Base-by-base conservation (phyloP, 768 basidiomycete genomes). In the Serendipita indica region DNA sequence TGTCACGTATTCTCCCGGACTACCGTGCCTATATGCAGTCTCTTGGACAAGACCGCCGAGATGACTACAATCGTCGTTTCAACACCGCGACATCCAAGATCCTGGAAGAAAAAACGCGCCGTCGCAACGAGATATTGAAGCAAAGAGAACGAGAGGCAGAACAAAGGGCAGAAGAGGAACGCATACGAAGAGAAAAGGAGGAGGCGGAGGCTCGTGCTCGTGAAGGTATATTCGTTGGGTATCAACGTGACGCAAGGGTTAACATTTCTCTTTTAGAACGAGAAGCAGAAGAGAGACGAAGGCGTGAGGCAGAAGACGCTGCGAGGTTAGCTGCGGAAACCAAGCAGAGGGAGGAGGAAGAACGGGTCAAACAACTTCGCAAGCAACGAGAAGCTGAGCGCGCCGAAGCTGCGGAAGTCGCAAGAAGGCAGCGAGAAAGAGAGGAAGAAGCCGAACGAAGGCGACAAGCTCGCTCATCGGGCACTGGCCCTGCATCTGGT, bases 41-140 rank as follows among this genome's bases (percentile, higher is more conserved):
- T 7, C 71, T 92, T 43, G 69, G 82, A 39, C 70, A 74, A 37
- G 80, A 76, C 71, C 79, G 80, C 49, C 73, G 73, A 7, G 79
- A 79, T 33, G 87, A 89, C 67, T 87, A 81, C 65, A 72, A 78
- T 54, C 75, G 75, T 69, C 79, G 73, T 65, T 69, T 76, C 63
- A 79, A 76, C 43, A 71, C 69, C 25, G 85, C 90, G 2, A 65
- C 71, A 63, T 74, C 71, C 69, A 90, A 83, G 76, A 81, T 91
- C 58, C 82, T 81, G 61, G 83, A 87, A 67, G 91, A 93, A 74
- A 93, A 91, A 75, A 76, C 77, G 46, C 84, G 83, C 75, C 75
- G 83, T 63, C 74, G 74, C 61, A 75, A 75, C 61, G 71, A 72
- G 13, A 70, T 88, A 39, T 60, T 84, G 28, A 79, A 81, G 63